Evolutionary conservation across 2,329 filamentous ascomycete genomes (phyloP).

Genomic region (Diatrype stigma): DNA sequence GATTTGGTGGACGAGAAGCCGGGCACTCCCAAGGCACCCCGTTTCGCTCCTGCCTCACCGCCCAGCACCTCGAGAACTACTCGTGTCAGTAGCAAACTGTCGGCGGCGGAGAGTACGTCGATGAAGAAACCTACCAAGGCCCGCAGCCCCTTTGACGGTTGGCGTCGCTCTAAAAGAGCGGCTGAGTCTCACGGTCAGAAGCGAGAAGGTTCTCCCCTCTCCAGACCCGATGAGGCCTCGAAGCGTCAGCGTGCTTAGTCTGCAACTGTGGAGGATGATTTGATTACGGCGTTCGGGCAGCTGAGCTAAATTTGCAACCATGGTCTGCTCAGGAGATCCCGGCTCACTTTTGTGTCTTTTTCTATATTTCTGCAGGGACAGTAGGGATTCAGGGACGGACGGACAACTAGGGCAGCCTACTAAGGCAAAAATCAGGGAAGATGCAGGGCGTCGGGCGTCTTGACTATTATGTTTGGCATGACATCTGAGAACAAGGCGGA

Average conservation of each 20-base stretch:
- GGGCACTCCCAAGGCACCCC: constrained; percentile 51
- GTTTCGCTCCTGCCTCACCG: constrained; percentile 56
- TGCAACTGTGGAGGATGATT: constrained; percentile 8
- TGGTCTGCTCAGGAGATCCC: background rate
- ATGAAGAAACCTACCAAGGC: constrained; percentile 33
- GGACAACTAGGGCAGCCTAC: background rate
- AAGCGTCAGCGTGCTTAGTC: constrained; percentile 30
- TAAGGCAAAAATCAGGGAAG: background rate
- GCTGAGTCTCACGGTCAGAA: constrained; percentile 38
- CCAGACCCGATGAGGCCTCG: constrained; percentile 22
- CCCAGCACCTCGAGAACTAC: constrained; percentile 59
- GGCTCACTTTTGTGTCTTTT: background rate
- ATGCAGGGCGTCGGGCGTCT: background rate
- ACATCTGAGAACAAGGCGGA: background rate
- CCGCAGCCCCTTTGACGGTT: constrained; percentile 62
- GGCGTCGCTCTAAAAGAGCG: constrained; percentile 61
- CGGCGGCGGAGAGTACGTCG: constrained; percentile 36
- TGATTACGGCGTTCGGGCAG: constrained; percentile 7
- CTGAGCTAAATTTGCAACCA: constrained; percentile 1
- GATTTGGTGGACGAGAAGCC: constrained; percentile 32
- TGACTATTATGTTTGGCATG: background rate
- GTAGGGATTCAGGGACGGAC: background rate
- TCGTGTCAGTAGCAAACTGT: constrained; percentile 49
- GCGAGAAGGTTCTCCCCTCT: constrained; percentile 36
- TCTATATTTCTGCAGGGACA: constrained; percentile 1